Conservation (phyloP, 1,284 basidiomycete species). For the Fistulina hepatica region DNA sequence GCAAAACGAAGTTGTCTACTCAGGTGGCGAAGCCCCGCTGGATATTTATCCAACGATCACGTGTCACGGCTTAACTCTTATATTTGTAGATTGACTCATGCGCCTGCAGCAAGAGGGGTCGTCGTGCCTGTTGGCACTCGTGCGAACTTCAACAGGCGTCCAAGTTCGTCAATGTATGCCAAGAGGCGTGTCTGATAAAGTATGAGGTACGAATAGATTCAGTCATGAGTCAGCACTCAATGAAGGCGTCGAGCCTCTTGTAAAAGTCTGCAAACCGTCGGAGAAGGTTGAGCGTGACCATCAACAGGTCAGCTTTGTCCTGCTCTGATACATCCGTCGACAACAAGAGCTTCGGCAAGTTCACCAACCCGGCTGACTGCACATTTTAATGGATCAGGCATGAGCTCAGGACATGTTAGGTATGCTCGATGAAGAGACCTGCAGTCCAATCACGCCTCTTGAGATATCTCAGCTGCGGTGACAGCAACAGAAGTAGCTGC, state of each 20-base stretch:
- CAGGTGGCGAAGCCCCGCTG: too few relatives aligned
- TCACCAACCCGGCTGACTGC: constrained; percentile 34
- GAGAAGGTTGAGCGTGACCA: constrained; percentile 52
- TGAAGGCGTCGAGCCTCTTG: constrained; percentile 69
- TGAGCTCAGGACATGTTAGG: too few relatives aligned
- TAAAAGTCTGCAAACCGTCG: constrained; percentile 64
- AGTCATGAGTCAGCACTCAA: constrained; percentile 38
- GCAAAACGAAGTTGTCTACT: too few relatives aligned
- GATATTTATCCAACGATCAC: too few relatives aligned
- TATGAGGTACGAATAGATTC: constrained; percentile 9
- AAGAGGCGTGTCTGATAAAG: constrained; percentile 32
- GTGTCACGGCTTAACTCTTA: too few relatives aligned
- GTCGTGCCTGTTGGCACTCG: constrained; percentile 58
- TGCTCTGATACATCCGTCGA: constrained; percentile 37
- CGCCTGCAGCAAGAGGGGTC: constrained; percentile 78
- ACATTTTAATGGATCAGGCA: too few relatives aligned
- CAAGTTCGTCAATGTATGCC: constrained; percentile 34
- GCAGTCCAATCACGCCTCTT: too few relatives aligned
- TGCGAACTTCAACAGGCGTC: constrained; percentile 65
- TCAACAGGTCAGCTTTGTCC: constrained; percentile 56
- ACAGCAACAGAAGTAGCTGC: too few relatives aligned
- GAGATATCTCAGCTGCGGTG: too few relatives aligned
- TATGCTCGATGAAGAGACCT: too few relatives aligned
- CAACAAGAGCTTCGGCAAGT: constrained; percentile 26
- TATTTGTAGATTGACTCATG: constrained; percentile 97